Conservation (phyloP, 257 asterid genomes). For the Cruciata laevipes region DNA sequence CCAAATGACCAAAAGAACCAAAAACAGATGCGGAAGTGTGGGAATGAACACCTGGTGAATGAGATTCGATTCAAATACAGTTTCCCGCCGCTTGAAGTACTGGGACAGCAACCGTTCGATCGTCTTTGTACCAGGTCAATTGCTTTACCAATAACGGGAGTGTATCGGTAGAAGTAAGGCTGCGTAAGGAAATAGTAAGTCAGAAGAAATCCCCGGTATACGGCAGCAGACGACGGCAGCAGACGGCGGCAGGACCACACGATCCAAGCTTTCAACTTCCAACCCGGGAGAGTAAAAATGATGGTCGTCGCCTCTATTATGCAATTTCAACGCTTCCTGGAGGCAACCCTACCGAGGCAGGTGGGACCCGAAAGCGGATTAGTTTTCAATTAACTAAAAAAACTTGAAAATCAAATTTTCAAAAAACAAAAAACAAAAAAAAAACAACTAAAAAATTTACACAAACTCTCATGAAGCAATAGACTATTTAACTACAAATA, state of each 20-base stretch:
- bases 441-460: no score
- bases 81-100: neutral
- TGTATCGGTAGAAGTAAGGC: neutral
- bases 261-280: neutral
- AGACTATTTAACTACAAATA: no score
- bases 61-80: neutral
- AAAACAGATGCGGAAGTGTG: neutral
- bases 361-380: neutral
- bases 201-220: neutral
- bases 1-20: neutral
- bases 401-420: no score
- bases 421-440: no score
- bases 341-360: neutral
- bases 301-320: neutral
- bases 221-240: neutral
- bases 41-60: neutral
- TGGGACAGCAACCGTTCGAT: neutral
- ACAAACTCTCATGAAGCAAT: no score
- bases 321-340: constrained; percentile 5
- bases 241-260: neutral
- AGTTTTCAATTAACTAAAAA: neutral
- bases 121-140: neutral
- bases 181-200: neutral
- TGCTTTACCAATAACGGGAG: neutral
- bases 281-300: neutral